Evolutionary conservation across 2,329 filamentous ascomycete species (phyloP).

Genomic region (Fusarium penzigii): DNA sequence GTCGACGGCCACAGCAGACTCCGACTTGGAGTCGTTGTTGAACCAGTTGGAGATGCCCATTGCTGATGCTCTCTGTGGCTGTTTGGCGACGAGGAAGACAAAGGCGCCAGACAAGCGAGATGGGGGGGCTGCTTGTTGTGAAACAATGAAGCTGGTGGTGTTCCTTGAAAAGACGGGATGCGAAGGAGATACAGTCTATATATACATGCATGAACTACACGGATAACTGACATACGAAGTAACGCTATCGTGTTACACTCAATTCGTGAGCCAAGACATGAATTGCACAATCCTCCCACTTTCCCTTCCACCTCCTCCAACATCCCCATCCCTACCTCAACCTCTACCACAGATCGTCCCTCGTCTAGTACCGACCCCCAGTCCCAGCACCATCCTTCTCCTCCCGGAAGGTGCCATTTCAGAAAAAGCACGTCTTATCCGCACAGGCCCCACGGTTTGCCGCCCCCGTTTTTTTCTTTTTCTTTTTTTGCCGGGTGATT

Average conservation of each 20-base stretch:
- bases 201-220: neutral
- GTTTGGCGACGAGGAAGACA: neutral
- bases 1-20: conserved; percentile 1
- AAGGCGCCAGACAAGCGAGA: neutral
- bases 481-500: neutral
- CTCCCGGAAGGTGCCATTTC: neutral
- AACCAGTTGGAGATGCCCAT: conserved; percentile 15
- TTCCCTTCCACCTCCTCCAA: neutral
- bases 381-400: neutral
- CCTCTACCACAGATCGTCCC: neutral
- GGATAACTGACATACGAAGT: neutral
- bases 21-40: conserved; percentile 6
- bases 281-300: neutral
- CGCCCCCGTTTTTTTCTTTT: neutral
- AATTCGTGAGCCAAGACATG: neutral
- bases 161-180: neutral
- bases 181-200: neutral
- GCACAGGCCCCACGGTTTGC: neutral
- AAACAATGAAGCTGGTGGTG: neutral
- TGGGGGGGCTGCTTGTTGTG: neutral
- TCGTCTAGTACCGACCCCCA: neutral
- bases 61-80: neutral
- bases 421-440: neutral
- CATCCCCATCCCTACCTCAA: neutral
- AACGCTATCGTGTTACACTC: neutral